Evolutionary conservation across 2,329 filamentous ascomycete species (phyloP), one percentile per base, ranked within the genome.

Genomic region (Fusarium mexicanum): DNA sequence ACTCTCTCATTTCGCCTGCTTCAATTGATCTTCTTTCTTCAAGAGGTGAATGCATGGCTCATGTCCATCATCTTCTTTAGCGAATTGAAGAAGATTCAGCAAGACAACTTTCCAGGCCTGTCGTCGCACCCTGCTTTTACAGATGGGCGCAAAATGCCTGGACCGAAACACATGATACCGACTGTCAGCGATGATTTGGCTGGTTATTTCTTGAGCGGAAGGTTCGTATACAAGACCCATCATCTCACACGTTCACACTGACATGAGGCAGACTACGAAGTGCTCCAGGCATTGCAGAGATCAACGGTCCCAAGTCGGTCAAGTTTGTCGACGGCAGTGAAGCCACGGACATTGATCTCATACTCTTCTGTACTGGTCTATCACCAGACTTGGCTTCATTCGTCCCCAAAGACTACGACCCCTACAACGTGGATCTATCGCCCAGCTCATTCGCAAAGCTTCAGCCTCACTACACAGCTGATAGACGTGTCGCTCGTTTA

Each of bases 31-130:
- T 55, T 40, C 8, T 55, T 55, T 10, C 51, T 55, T 8, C 51
- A 55, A n/a, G 35, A 55, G 2, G 24, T 55, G 2, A 55, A 55
- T 18, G 51, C 51, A 8, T 55, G 51, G 51, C 35, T 55, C 35
- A 55, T 55, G 51, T 55, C 51, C 14, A 40, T 55, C 20, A 55
- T 55, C 6, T 55, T 55, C 35, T 55, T 55, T 1, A 55, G 51
- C 20, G 51, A 55, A 9, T 55, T 55, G 24, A 55, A 55, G 51
- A 55, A 55, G 35, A 55, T 55, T 2, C 51, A 55, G 3, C 35
- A 55, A 10, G 51, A 55, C 8, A 55, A 54, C 24, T 54, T 54
- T 38, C 51, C 51, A 7, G 51, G 35, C 4, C 20, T 54, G 18
- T 14, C 51, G 2, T 55, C 35, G 20, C 51, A 55, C 12, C 35